These are phyloP conservation scores for Candida sphagnicola DNA, from an alignment of 805 yeast species.

Conservation along the genomic window DNA sequence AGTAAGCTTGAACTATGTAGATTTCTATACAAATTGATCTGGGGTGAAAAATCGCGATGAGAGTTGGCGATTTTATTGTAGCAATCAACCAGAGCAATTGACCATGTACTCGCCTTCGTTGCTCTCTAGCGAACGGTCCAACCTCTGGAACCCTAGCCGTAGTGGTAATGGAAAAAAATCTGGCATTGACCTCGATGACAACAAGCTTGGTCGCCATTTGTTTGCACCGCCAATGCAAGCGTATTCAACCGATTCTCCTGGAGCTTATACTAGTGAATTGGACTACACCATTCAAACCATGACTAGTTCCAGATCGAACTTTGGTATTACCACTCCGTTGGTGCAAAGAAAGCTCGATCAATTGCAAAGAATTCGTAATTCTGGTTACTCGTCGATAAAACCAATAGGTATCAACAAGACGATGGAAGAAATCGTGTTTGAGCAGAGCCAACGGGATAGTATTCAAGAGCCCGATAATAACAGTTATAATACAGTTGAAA, in stretches of 20 bases:
- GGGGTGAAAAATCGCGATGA: background rate
- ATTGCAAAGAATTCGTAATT: slow-evolving; percentile 23
- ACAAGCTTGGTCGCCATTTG: slow-evolving; percentile 13
- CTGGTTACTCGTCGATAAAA: slow-evolving; percentile 31
- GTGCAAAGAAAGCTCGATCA: slow-evolving; percentile 18
- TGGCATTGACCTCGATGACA: slow-evolving; percentile 11
- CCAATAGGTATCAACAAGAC: slow-evolving; percentile 40
- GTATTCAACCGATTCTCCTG: slow-evolving; percentile 45
- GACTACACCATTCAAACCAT: slow-evolving; percentile 15
- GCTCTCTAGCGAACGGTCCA: background rate
- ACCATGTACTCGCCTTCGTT: slow-evolving; percentile 2
- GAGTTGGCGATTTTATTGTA: background rate
- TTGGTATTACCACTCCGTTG: slow-evolving; percentile 13
- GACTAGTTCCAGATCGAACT: slow-evolving; percentile 6
- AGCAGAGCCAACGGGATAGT: slow-evolving; percentile 8
- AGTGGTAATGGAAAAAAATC: background rate
- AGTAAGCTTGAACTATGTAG: too few relatives aligned
- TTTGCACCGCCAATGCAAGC: slow-evolving; percentile 54
- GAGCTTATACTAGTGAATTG: slow-evolving; percentile 16
- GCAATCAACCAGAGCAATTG: too few relatives aligned
- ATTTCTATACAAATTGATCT: too few relatives aligned
- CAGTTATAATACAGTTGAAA: slow-evolving; percentile 18
- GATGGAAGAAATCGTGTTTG: slow-evolving; percentile 35
- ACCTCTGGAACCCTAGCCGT: slow-evolving; percentile 2
- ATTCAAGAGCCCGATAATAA: slow-evolving; percentile 13